These are phyloP conservation scores for Asterella californica DNA, from an alignment of 225 moss, liverwort and hornwort genomes.

Conservation along the genomic window DNA sequence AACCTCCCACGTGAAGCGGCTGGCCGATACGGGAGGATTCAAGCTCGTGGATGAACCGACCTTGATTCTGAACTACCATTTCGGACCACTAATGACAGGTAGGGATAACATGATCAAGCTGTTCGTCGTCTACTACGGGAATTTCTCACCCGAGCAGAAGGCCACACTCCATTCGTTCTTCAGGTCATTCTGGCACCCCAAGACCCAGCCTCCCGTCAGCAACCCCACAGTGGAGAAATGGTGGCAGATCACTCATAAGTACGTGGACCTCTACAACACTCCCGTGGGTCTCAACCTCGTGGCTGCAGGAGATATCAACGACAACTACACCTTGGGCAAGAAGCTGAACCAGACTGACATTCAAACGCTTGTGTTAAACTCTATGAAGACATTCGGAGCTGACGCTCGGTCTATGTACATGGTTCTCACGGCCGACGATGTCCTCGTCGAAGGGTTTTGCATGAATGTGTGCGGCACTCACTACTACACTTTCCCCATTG, in stretches of 20 bases:
- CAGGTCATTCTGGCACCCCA: conserved; percentile 41
- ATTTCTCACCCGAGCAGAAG: conserved; percentile 37
- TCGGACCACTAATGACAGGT: conserved; percentile 45
- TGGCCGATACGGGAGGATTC: neutral
- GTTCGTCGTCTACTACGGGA: conserved; percentile 56
- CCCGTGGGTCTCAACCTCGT: conserved; percentile 40
- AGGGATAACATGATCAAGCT: conserved; percentile 42
- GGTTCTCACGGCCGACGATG: conserved; percentile 48
- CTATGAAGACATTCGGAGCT: conserved; percentile 36
- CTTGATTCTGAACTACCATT: conserved; percentile 51
- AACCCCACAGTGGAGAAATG: conserved; percentile 51
- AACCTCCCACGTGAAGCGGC: neutral
- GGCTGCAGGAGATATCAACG: conserved; percentile 38
- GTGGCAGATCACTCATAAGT: conserved; percentile 55
- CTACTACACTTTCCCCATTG: conserved; percentile 46
- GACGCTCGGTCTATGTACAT: conserved; percentile 44
- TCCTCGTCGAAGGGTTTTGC: conserved; percentile 53
- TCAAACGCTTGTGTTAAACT: conserved; percentile 42
- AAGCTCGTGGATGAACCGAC: conserved; percentile 37
- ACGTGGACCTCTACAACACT: conserved; percentile 41
- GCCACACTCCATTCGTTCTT: conserved; percentile 45
- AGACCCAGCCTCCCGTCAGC: conserved; percentile 31
- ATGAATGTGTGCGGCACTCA: conserved; percentile 48
- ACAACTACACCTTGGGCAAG: conserved; percentile 44
- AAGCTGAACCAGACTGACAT: conserved; percentile 35